phyloP scores from a whole-genome alignment of 768 basidiomycete species.

The Mrakia frigida region DNA sequence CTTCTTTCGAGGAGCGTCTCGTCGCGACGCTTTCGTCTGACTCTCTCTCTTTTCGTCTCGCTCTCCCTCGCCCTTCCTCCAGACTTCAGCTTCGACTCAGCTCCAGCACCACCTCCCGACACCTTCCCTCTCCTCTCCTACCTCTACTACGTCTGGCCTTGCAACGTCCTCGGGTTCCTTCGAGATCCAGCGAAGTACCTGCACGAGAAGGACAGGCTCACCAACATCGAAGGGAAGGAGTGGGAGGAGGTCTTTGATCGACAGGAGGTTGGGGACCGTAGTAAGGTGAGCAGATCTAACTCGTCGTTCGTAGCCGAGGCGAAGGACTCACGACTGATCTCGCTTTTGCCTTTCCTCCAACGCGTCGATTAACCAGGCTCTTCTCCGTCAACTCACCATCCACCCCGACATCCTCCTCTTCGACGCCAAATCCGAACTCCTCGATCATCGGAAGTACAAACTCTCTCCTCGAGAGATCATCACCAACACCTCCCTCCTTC shows the following conservation, averaged over 20 bases:
- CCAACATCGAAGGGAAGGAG: constrained; percentile 42
- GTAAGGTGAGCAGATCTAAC: not conserved
- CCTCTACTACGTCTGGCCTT: constrained; percentile 86
- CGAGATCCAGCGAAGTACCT: constrained; percentile 65
- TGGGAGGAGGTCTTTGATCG: not conserved
- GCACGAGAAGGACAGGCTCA: constrained; percentile 43
- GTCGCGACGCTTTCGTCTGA: not conserved
- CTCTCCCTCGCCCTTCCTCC: not conserved
- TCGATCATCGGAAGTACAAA: constrained; percentile 7
- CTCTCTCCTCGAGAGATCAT: constrained; percentile 3
- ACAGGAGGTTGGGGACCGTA: constrained; percentile 5
- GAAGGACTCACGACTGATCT: too few species aligned
- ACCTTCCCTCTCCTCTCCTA: constrained; percentile 65
- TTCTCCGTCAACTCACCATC: constrained; percentile 17
- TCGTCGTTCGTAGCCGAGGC: too few species aligned
- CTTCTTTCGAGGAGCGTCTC: not conserved
- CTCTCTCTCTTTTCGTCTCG: not conserved
- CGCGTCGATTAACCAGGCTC: not conserved
- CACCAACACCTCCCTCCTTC: constrained; percentile 6
- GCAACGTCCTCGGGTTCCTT: constrained; percentile 76
- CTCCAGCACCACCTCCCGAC: constrained; percentile 51
- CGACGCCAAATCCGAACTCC: constrained; percentile 14
- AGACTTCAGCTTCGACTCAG: constrained; percentile 57
- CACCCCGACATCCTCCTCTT: constrained; percentile 24
- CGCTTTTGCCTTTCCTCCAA: too few species aligned